These are phyloP conservation scores for Pueraria montana DNA, from an alignment of 306 rosid genomes.

Conservation along the genomic window DNA sequence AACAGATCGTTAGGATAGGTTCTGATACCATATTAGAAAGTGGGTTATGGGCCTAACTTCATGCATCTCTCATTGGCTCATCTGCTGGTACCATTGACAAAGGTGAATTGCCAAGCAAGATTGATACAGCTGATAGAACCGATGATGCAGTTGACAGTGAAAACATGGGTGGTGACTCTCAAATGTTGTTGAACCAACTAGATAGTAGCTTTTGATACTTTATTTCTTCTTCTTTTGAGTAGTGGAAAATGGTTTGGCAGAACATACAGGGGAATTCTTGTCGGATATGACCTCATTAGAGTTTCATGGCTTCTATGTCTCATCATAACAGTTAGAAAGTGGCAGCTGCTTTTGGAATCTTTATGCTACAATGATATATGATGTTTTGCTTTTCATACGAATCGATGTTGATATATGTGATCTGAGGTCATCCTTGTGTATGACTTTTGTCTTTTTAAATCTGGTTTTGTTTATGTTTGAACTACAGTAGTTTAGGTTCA, in stretches of 20 bases:
- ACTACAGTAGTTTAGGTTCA: background rate
- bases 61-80: slow-evolving; percentile 69
- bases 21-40: too few relatives aligned
- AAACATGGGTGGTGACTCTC: slow-evolving; percentile 62
- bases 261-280: background rate
- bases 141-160: slow-evolving; percentile 42
- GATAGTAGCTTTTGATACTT: slow-evolving; percentile 57
- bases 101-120: slow-evolving; percentile 41
- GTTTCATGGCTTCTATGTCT: slow-evolving; percentile 3
- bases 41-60: too few relatives aligned
- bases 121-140: slow-evolving; percentile 38
- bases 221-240: background rate
- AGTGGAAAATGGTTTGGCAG: slow-evolving; percentile 35
- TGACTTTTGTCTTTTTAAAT: background rate
- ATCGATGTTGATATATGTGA: background rate
- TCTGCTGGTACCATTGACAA: slow-evolving; percentile 42
- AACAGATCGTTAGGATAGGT: too few relatives aligned
- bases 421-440: slow-evolving; percentile 2
- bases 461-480: background rate
- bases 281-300: background rate
- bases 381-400: slow-evolving; percentile 1
- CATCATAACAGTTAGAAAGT: slow-evolving; percentile 20
- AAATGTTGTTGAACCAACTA: slow-evolving; percentile 62
- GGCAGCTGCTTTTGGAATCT: background rate
- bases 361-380: background rate